These are phyloP conservation scores for Clavispora carvajalis DNA, from an alignment of 805 yeast genomes.

Conservation along the genomic window DNA sequence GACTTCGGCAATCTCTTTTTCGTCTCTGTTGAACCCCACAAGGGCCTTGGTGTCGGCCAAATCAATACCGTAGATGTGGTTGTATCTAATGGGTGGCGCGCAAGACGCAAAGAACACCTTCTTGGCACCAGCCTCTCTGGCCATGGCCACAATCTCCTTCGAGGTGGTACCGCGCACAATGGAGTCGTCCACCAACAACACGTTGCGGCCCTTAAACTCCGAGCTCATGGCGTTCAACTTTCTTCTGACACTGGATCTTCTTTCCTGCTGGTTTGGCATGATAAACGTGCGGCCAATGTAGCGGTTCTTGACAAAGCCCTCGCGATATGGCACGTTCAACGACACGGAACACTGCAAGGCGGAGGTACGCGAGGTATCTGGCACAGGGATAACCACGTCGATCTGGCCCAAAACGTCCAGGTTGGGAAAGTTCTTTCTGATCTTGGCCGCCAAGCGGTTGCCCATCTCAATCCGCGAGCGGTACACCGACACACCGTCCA, in stretches of 20 bases:
- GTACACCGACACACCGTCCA: slow-evolving; percentile 96
- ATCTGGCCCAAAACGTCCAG: slow-evolving; percentile 49
- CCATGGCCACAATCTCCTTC: slow-evolving; percentile 94
- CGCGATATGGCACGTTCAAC: slow-evolving; percentile 80
- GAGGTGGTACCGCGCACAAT: slow-evolving; percentile 98
- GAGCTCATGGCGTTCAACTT: slow-evolving; percentile 94
- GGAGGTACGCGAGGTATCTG: slow-evolving; percentile 95
- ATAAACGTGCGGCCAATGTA: slow-evolving; percentile 97
- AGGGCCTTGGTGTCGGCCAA: slow-evolving; percentile 91
- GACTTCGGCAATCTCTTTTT: slow-evolving; percentile 65
- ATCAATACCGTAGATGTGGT: slow-evolving; percentile 97
- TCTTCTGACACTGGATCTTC: slow-evolving; percentile 89
- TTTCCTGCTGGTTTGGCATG: slow-evolving; percentile 95
- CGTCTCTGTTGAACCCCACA: slow-evolving; percentile 78
- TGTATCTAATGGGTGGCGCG: slow-evolving; percentile 95
- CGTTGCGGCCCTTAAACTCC: slow-evolving; percentile 81
- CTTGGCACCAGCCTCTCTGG: slow-evolving; percentile 96
- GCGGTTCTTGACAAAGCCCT: slow-evolving; percentile 94
- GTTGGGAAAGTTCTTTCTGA: slow-evolving; percentile 38
- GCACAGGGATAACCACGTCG: slow-evolving; percentile 96
- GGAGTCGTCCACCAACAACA: slow-evolving; percentile 90
- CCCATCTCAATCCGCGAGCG: slow-evolving; percentile 94
- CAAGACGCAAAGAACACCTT: slow-evolving; percentile 95
- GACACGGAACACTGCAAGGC: slow-evolving; percentile 88
- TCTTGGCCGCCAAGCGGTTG: slow-evolving; percentile 72